These are phyloP conservation scores for Metschnikowia shivogae DNA, from an alignment of 805 yeast genomes.

Conservation along the genomic window DNA sequence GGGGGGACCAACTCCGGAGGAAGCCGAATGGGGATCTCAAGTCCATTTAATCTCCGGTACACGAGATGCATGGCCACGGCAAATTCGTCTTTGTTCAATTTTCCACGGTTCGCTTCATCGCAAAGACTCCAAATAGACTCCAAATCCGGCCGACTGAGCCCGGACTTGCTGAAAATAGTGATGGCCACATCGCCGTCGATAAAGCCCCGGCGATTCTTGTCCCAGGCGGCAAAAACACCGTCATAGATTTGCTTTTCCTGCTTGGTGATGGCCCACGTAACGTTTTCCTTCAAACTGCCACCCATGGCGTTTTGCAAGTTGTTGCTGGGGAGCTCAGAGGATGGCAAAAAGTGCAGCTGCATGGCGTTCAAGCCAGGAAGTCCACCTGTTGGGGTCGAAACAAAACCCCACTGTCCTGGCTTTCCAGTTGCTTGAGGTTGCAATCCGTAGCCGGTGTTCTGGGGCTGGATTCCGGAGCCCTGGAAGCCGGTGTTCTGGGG, in stretches of 20 bases:
- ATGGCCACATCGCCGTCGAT: constrained; percentile 81
- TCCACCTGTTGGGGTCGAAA: constrained; percentile 63
- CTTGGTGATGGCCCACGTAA: constrained; percentile 79
- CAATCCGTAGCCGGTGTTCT: constrained; percentile 16
- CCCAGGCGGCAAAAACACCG: constrained; percentile 87
- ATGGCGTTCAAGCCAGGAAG: constrained; percentile 66
- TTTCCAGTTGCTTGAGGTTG: constrained; percentile 58
- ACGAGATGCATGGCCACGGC: constrained; percentile 97
- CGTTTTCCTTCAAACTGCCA: constrained; percentile 45
- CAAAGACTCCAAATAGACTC: constrained; percentile 90
- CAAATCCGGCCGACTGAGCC: constrained; percentile 77
- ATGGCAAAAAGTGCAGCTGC: constrained; percentile 65
- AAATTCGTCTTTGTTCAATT: constrained; percentile 83
- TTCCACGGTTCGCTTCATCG: constrained; percentile 79
- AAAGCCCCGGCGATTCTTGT: constrained; percentile 58
- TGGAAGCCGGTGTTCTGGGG: constrained; percentile 52
- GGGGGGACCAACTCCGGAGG: constrained; percentile 93
- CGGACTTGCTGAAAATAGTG: constrained; percentile 84
- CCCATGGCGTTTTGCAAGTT: constrained; percentile 43
- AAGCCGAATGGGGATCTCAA: constrained; percentile 71
- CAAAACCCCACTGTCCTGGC: constrained; percentile 82
- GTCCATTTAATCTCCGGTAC: constrained; percentile 84
- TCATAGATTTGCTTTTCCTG: constrained; percentile 85
- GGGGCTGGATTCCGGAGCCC: constrained; percentile 27
- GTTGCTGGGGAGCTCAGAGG: constrained; percentile 32